phyloP scores from a whole-genome alignment of 108 stramenopile genomes.

The Nitzschia putrida region DNA sequence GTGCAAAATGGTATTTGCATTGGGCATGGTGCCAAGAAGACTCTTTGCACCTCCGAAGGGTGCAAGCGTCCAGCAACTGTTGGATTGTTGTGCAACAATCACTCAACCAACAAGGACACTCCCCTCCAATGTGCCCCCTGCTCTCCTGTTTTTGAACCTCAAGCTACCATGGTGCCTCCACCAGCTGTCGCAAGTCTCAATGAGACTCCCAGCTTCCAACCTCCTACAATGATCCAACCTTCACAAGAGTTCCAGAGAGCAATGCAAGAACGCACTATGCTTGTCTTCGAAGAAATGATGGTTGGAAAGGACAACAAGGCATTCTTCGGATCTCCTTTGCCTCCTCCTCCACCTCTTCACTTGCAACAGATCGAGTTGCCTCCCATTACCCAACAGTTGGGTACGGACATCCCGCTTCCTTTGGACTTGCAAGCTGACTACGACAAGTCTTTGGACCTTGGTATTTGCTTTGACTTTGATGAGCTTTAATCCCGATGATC shows the following conservation, averaged over 20 bases:
- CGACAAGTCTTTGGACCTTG: background rate
- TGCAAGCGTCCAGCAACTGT: constrained; percentile 79
- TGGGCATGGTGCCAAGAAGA: constrained; percentile 87
- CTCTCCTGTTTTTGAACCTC: background rate
- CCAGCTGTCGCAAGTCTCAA: background rate
- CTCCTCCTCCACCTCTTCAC: constrained; percentile 11
- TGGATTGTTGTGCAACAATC: constrained; percentile 81
- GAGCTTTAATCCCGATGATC: background rate
- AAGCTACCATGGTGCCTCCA: background rate
- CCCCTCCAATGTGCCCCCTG: background rate
- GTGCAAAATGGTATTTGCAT: constrained; percentile 89
- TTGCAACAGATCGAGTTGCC: constrained; percentile 1
- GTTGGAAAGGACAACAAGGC: constrained; percentile 39
- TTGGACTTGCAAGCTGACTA: constrained; percentile 1
- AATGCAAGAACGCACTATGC: constrained; percentile 53
- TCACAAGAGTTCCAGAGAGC: constrained; percentile 15
- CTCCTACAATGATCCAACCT: constrained; percentile 3
- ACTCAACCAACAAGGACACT: constrained; percentile 50
- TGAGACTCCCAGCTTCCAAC: background rate
- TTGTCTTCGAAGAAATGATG: constrained; percentile 69
- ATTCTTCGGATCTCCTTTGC: constrained; percentile 14
- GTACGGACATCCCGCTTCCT: background rate
- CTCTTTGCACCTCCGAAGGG: constrained; percentile 57
- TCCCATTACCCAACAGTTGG: background rate
- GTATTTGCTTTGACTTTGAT: background rate